phyloP scores from a whole-genome alignment of 371 early-diverging fungal genomes.

The Apophysomyces sp. region DNA sequence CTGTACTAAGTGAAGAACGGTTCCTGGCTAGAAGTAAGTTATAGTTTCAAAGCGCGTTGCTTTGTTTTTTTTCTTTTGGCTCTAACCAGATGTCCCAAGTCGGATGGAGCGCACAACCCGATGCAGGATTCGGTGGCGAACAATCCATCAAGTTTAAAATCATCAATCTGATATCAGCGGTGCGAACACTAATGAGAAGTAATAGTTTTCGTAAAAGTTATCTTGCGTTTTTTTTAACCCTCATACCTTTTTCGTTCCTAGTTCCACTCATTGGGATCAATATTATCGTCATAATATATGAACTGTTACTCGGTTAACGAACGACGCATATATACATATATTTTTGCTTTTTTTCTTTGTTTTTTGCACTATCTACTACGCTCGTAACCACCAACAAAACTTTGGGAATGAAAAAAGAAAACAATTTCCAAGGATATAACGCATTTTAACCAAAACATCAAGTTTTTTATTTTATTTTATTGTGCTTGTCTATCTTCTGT shows the following conservation, averaged over 20 bases:
- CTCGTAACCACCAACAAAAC: neutral
- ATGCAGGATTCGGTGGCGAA: conserved; percentile 69
- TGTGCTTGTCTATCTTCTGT: neutral
- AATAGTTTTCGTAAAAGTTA: conserved; percentile 25
- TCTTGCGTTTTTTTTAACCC: neutral
- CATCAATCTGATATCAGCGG: conserved; percentile 88
- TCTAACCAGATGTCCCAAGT: conserved; percentile 30
- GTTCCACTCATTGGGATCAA: conserved; percentile 87
- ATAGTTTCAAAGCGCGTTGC: too few relatives aligned
- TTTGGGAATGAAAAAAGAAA: neutral
- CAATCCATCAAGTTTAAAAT: conserved; percentile 79
- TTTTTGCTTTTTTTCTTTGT: neutral
- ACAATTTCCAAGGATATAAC: neutral
- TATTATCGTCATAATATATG: conserved; percentile 81
- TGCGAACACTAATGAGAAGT: conserved; percentile 91
- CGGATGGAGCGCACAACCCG: conserved; percentile 67
- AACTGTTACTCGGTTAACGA: conserved; percentile 75
- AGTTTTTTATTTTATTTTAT: neutral
- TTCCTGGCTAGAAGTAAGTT: conserved; percentile 89
- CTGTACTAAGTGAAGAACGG: conserved; percentile 92
- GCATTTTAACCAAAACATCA: too few relatives aligned
- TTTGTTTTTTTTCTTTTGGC: neutral
- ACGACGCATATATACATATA: neutral
- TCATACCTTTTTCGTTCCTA: conserved; percentile 20
- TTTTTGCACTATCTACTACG: neutral